Evolutionary conservation across 345 rosid genomes (phyloP), one percentile per base, ranked within the genome.

Genomic region (Populus euphratica): DNA sequence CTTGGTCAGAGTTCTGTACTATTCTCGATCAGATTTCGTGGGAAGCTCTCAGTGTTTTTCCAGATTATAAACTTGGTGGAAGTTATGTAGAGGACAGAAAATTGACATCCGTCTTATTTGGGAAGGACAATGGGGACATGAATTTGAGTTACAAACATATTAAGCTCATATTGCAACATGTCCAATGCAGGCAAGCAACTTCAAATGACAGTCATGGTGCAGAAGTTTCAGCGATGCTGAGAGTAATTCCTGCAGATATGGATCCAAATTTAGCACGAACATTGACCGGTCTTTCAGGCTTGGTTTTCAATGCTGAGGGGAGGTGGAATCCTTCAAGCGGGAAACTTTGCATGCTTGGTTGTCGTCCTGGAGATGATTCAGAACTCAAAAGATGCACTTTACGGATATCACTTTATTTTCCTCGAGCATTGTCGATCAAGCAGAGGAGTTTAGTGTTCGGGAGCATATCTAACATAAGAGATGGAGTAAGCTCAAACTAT

Each of bases 341-440:
- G 44, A 70, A 72, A 27, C 82, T 84, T 69, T 75, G 76, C 76
- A 81, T 78, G 82, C 29, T 78, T 13, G 78, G 73, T 4, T 81
- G 77, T 68, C 39, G 68, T 20, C 43, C 64, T 50, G 29, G 47
- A 25, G 69, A 6, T 27, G 47, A 35, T 47, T n/a, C 75, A 54
- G 49, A 23, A 38, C 5, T 61, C 3, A 29, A 38, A 3, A 35
- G 31, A 21, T 81, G 78, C 44, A 39, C 72, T 56, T 68, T 63
- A 21, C 23, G 70, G 17, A 63, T 84, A 36, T 68, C 47, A 39
- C 23, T 84, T n/a, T 65, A 68, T 43, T 33, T 78, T 36, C 80
- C 84, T 44, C 44, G 50, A 7, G 59, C 65, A 5, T 69, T 76
- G 5, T 76, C 80, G 4, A 59, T 73, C 54, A 71, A 29, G 29